phyloP scores from a whole-genome alignment of 225 moss, liverwort and hornwort genomes.

The Sphagnum tenellum region DNA sequence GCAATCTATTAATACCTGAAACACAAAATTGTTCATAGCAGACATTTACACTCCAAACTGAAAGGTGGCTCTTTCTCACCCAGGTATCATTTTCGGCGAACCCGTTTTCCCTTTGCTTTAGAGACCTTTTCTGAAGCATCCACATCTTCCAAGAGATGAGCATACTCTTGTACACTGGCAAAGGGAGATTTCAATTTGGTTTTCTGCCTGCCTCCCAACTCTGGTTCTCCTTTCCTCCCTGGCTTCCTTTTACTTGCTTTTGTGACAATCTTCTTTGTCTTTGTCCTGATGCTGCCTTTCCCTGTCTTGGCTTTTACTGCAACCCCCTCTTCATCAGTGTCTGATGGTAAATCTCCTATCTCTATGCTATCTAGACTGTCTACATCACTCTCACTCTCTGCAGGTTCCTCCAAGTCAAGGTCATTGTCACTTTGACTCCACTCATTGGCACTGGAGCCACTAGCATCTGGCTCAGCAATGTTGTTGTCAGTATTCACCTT shows the following conservation, averaged over 20 bases:
- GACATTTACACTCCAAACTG: too few relatives aligned
- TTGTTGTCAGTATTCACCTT: conserved; percentile 2
- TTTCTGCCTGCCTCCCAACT: conserved; percentile 6
- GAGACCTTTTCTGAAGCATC: too few relatives aligned
- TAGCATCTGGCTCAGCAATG: conserved; percentile 6
- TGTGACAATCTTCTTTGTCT: background rate
- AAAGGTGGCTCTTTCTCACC: too few relatives aligned
- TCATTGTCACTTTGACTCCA: conserved; percentile 22
- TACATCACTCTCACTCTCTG: conserved; percentile 45
- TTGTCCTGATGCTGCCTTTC: background rate
- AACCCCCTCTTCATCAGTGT: conserved; percentile 20
- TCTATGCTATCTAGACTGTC: conserved; percentile 41
- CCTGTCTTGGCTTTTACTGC: conserved; percentile 3
- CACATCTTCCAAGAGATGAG: conserved; percentile 22
- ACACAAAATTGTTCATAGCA: too few relatives aligned
- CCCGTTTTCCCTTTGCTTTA: too few relatives aligned
- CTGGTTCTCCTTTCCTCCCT: conserved; percentile 9
- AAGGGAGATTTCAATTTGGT: conserved; percentile 34
- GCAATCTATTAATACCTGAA: too few relatives aligned
- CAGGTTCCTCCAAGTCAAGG: conserved; percentile 36
- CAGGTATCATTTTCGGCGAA: too few relatives aligned
- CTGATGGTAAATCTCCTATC: conserved; percentile 44
- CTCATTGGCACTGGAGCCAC: conserved; percentile 15
- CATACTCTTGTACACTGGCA: conserved; percentile 43
- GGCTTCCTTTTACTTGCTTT: conserved; percentile 11